A percentile compares a stretch with the other conserved stretches of the same genome.
These are phyloP conservation scores for Daedaleopsis nitida DNA, from an alignment of 768 basidiomycete genomes.

Conservation along the genomic window DNA sequence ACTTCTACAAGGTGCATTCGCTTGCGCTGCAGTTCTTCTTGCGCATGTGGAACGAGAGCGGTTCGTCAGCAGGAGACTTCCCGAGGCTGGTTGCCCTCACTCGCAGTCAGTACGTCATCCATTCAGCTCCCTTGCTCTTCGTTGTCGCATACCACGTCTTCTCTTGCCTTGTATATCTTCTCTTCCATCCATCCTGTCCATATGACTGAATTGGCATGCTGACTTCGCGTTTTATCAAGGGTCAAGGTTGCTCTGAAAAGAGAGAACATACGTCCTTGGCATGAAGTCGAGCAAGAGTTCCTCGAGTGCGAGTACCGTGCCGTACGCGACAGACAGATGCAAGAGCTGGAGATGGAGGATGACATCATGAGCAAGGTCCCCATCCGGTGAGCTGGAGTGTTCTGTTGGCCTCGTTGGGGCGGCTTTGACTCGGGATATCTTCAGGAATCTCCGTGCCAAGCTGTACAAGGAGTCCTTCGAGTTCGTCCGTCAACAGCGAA, in stretches of 20 bases:
- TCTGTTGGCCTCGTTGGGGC: neutral
- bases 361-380: conserved; percentile 85
- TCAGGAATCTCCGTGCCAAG: conserved; percentile 79
- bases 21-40: conserved; percentile 86
- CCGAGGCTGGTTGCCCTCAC: conserved; percentile 75
- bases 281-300: conserved; percentile 81
- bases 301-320: conserved; percentile 80
- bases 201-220: neutral
- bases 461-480: conserved; percentile 89
- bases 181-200: too few species aligned
- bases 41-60: conserved; percentile 92
- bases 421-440: too few species aligned
- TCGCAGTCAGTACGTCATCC: conserved; percentile 67
- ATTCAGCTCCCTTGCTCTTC: neutral
- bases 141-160: neutral
- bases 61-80: conserved; percentile 76
- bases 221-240: conserved; percentile 39
- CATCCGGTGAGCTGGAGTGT: conserved; percentile 60
- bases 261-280: conserved; percentile 79
- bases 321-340: conserved; percentile 88
- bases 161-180: neutral
- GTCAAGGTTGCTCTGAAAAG: conserved; percentile 74
- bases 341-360: conserved; percentile 86
- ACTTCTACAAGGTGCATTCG: conserved; percentile 78
- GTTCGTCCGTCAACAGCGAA: conserved; percentile 86